These are phyloP conservation scores for Globisporangium cederbergense DNA, from an alignment of 352 stramenopile genomes.

Conservation along the genomic window DNA sequence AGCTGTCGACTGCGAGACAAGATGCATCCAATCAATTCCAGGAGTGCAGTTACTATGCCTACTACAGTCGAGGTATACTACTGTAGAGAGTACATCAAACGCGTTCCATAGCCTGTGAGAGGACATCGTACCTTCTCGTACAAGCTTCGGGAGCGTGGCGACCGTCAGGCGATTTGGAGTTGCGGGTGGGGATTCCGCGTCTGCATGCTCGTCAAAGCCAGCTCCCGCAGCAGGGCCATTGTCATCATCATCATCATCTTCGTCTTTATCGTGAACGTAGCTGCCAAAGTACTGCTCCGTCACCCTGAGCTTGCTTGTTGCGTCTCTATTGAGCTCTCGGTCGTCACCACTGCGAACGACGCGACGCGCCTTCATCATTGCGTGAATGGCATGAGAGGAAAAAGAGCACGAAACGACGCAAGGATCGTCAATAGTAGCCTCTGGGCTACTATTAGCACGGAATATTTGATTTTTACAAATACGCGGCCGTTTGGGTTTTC, in stretches of 20 bases:
- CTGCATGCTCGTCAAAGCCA: neutral
- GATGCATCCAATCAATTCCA: no score
- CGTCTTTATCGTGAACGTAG: neutral
- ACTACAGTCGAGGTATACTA: no score
- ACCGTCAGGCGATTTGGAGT: constrained; percentile 5
- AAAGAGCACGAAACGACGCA: neutral
- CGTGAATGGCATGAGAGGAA: neutral
- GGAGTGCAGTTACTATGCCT: no score
- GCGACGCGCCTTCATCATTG: neutral
- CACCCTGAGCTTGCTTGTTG: neutral
- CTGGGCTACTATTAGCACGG: no score
- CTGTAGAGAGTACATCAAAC: no score
- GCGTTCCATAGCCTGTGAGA: no score
- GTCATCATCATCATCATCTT: neutral
- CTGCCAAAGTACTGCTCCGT: neutral
- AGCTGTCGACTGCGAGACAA: constrained; percentile 12
- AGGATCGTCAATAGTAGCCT: neutral
- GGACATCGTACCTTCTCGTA: constrained; percentile 16
- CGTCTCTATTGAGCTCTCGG: neutral
- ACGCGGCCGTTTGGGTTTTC: no score
- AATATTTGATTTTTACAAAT: no score
- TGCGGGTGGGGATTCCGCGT: neutral
- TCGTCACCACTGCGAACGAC: neutral
- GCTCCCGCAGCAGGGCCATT: neutral
- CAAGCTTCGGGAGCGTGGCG: constrained; percentile 16